These are phyloP conservation scores for Hymenoscyphus fraxineus DNA, from an alignment of 2,329 filamentous ascomycete species.

Conservation along the genomic window DNA sequence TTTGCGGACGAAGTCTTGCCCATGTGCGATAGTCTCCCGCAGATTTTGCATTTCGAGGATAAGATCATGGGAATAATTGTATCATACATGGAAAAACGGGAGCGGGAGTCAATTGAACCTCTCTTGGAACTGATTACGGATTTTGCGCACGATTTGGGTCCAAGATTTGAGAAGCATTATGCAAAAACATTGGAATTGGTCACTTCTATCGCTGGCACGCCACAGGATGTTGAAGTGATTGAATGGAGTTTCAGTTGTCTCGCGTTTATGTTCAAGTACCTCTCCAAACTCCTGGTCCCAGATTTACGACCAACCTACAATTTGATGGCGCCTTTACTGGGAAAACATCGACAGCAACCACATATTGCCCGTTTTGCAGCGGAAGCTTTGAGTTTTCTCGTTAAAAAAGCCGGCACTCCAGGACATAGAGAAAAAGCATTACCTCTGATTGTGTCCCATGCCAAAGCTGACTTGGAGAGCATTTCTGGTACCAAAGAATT, in stretches of 20 bases:
- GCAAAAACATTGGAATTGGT: constrained; percentile 70
- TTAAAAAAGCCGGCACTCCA: constrained; percentile 79
- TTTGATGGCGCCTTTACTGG: constrained; percentile 78
- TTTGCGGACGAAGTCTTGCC: constrained; percentile 74
- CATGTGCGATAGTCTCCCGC: constrained; percentile 83
- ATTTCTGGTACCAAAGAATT: constrained; percentile 54
- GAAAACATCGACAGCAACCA: constrained; percentile 74
- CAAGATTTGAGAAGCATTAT: constrained; percentile 86
- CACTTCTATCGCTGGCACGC: constrained; percentile 70
- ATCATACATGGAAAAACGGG: constrained; percentile 71
- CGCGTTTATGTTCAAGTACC: constrained; percentile 95
- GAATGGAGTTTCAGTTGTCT: constrained; percentile 96
- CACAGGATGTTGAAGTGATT: constrained; percentile 80
- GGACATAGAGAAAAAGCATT: constrained; percentile 74
- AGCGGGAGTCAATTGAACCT: constrained; percentile 78
- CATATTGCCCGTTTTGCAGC: constrained; percentile 91
- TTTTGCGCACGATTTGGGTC: constrained; percentile 89
- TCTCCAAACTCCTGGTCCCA: constrained; percentile 80
- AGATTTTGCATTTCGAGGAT: constrained; percentile 87
- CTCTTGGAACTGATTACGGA: constrained; percentile 84
- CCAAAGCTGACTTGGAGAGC: constrained; percentile 62
- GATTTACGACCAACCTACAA: constrained; percentile 82
- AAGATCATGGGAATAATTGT: constrained; percentile 76
- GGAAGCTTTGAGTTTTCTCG: constrained; percentile 88
- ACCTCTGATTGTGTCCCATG: constrained; percentile 65